A percentile compares a stretch with the other conserved stretches of the same genome.
Conservation (phyloP, 1,284 basidiomycete genomes). For the Melampsora larici-populina region DNA sequence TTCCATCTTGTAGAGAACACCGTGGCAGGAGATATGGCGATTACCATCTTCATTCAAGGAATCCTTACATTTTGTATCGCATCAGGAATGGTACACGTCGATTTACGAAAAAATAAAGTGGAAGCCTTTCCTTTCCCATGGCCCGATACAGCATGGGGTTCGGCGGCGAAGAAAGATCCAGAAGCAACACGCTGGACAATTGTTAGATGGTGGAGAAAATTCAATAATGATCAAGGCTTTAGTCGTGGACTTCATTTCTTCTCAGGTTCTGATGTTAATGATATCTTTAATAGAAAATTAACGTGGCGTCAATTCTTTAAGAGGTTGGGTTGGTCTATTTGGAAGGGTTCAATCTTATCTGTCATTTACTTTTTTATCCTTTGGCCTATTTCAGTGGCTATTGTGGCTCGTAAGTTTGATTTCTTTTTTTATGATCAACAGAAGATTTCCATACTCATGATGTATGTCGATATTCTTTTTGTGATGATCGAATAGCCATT, state of each 20-base stretch:
- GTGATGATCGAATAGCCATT: constrained; percentile 17
- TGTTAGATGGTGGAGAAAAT: constrained; percentile 45
- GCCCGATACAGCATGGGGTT: constrained; percentile 47
- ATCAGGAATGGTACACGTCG: constrained; percentile 48
- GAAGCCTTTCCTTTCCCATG: constrained; percentile 48
- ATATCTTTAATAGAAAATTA: constrained; percentile 49
- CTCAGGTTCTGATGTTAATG: constrained; percentile 52
- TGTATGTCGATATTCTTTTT: background rate
- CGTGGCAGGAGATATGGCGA: constrained; percentile 46
- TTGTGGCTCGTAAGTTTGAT: constrained; percentile 49
- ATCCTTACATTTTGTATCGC: constrained; percentile 50
- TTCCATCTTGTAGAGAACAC: constrained; percentile 24
- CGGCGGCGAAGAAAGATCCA: constrained; percentile 42
- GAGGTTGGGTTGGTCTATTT: constrained; percentile 51
- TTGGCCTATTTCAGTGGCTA: constrained; percentile 54
- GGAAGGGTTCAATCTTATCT: constrained; percentile 54
- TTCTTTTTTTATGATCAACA: background rate
- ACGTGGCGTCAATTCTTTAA: constrained; percentile 46
- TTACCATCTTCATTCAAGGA: constrained; percentile 50
- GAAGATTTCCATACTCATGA: background rate
- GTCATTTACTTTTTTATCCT: constrained; percentile 54
- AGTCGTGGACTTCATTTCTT: constrained; percentile 50
- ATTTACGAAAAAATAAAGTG: constrained; percentile 47
- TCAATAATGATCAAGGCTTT: constrained; percentile 47
- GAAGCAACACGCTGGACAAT: constrained; percentile 42